Base-by-base conservation (phyloP, 192 early-diverging fungal genomes). In the Umbelopsis sp. region DNA sequence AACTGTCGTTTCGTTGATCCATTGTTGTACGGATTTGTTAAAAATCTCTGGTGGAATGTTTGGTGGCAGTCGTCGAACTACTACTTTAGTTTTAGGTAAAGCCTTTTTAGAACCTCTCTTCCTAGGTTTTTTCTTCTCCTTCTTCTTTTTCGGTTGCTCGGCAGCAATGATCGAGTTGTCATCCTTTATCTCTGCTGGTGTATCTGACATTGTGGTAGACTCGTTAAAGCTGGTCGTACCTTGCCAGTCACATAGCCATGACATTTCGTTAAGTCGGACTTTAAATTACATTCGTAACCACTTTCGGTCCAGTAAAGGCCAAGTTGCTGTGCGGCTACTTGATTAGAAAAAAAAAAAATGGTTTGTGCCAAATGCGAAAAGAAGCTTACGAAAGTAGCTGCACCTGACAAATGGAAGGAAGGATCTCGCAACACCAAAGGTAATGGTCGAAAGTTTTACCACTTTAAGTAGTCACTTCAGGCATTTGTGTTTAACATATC, bases 1-100 rank as follows among this genome's bases (percentile, higher is more conserved):
- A 4, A 80, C 56, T 22, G 79, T 74, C 1, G 74, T 66, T 41
- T 86, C 81, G 25, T 69, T 76, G 2, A 83, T 69, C 84, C 90
- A 92, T 20, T 74, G 73, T 34, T 85, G 83, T 8, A 95, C 83
- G 2, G 88, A 77, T 17, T 82, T 81, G 73, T 84, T 56, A 74
- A 95, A 94, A 26, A 89, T 78, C 8, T 85, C 77, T 73, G 92
- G 90, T 6, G 93, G 92, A 2, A 95, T 69, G 65, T 87, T 88
- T 26, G 93, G 91, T 11, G 94, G 94, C 16, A 95, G 80, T 21
- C 91, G 77, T 32, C 94, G 82, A 7, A 95, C 84, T 14, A 95
- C 86, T 20, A 94, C 83, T 75, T 95, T 95, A 50, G 83, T 86
- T 65, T 85, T 86, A 7, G 71, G 36, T 10, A 36, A 54, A 45